Conservation (phyloP, 139 green algal species). For the Chara braunii region DNA sequence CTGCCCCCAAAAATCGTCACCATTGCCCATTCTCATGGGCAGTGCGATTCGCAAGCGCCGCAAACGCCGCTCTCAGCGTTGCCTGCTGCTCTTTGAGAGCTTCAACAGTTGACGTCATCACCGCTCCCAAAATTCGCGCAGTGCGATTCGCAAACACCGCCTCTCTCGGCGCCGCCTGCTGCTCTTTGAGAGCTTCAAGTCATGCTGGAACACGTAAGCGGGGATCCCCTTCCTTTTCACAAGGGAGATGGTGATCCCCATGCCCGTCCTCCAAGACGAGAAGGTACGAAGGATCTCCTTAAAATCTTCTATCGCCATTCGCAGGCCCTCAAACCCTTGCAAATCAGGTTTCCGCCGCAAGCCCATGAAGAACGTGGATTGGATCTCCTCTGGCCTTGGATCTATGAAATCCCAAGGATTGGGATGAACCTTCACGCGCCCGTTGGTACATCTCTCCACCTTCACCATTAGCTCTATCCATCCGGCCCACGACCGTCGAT, state of each 20-base stretch:
- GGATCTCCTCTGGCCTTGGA: neutral
- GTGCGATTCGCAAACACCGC: no score
- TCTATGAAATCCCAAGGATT: conserved; percentile 52
- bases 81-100: no score
- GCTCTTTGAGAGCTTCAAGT: conserved; percentile 4
- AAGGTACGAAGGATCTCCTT: no score
- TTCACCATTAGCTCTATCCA: conserved; percentile 74
- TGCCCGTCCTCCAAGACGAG: conserved; percentile 45
- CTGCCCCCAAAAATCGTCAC: no score
- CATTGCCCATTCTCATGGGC: no score
- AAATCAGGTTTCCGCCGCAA: conserved; percentile 54
- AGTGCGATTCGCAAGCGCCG: no score
- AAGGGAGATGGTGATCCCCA: conserved; percentile 61
- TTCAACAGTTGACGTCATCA: no score
- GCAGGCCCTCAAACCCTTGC: conserved; percentile 1
- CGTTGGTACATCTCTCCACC: conserved; percentile 50
- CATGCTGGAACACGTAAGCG: conserved; percentile 35
- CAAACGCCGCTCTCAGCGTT: no score
- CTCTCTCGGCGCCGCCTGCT: no score
- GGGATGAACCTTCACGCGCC: conserved; percentile 53
- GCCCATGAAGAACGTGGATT: conserved; percentile 61
- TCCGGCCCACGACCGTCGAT: conserved; percentile 75
- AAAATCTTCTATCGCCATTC: conserved; percentile 63
- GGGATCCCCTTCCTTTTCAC: conserved; percentile 55
- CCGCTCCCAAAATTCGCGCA: no score